Conservation (phyloP, 2,329 filamentous ascomycete species). For the Dothideomycetes sp. region DNA sequence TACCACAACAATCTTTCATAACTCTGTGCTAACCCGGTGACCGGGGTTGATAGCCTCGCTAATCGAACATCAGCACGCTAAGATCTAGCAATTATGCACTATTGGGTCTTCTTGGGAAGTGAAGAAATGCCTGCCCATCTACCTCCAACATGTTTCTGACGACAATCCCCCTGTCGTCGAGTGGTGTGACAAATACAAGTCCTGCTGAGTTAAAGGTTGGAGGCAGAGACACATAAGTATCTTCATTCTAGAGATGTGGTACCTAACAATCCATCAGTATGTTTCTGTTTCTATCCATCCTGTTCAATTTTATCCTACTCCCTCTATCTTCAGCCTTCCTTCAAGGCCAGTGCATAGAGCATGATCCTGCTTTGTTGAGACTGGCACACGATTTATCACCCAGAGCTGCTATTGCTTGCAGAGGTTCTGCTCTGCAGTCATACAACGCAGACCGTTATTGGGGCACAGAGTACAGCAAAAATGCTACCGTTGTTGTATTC, state of each 20-base stretch:
- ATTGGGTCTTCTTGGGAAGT: neutral
- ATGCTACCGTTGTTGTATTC: conserved; percentile 13
- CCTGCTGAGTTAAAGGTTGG: no score
- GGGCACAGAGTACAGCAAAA: conserved; percentile 14
- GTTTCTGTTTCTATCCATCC: neutral
- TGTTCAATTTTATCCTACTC: neutral
- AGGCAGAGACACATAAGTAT: neutral
- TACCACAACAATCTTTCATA: no score
- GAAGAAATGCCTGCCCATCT: neutral
- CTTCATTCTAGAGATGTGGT: neutral
- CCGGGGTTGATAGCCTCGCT: neutral
- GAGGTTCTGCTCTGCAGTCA: conserved; percentile 11
- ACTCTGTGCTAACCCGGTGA: no score
- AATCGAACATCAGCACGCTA: neutral
- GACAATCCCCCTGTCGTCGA: no score
- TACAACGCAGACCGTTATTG: conserved; percentile 13
- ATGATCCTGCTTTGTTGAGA: conserved; percentile 10
- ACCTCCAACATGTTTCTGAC: neutral
- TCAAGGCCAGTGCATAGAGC: conserved; percentile 13
- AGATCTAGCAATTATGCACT: neutral
- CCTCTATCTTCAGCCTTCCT: conserved; percentile 2
- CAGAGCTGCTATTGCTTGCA: conserved; percentile 12
- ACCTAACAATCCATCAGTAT: neutral
- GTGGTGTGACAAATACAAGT: neutral
- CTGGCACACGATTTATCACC: conserved; percentile 9